phyloP scores from a whole-genome alignment of 768 basidiomycete species.

The Suillus luteus region DNA sequence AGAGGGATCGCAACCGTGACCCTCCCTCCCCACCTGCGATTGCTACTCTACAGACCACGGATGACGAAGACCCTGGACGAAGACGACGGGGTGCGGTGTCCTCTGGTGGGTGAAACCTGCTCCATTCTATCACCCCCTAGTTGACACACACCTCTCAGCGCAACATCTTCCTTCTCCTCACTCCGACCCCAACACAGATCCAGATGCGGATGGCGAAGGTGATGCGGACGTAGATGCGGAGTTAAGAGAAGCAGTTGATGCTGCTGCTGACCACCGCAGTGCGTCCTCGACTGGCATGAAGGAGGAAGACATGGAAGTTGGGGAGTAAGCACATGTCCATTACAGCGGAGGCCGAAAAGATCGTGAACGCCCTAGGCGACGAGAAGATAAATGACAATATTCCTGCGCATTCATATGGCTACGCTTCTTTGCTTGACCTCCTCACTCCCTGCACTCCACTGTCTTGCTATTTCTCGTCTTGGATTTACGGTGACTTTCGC shows the following conservation, averaged over 20 bases:
- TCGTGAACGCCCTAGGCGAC: background rate
- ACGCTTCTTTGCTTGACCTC: background rate
- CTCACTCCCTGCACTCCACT: background rate
- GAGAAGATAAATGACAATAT: background rate
- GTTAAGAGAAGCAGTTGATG: conserved; percentile 53
- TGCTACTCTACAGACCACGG: conserved; percentile 31
- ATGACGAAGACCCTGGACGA: conserved; percentile 32
- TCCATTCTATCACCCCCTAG: conserved; percentile 16
- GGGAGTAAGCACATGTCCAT: conserved; percentile 9
- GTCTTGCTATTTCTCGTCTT: background rate
- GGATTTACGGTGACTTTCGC: background rate
- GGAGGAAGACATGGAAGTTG: conserved; percentile 30
- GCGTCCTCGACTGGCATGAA: conserved; percentile 27
- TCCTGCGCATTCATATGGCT: background rate
- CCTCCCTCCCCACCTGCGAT: conserved; percentile 36
- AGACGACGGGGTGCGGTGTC: conserved; percentile 29
- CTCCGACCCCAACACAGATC: conserved; percentile 19
- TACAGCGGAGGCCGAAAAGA: background rate
- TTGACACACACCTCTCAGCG: conserved; percentile 18
- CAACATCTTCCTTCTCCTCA: conserved; percentile 28
- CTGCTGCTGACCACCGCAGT: conserved; percentile 45
- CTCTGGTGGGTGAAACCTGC: conserved; percentile 4
- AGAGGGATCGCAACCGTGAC: conserved; percentile 24
- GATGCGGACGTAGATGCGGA: conserved; percentile 47
- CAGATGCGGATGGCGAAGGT: conserved; percentile 31